A percentile compares a stretch with the other conserved stretches of the same genome.
Conservation (phyloP, 176 grass and related monocot species). For the Urochloa ruziziensis region DNA sequence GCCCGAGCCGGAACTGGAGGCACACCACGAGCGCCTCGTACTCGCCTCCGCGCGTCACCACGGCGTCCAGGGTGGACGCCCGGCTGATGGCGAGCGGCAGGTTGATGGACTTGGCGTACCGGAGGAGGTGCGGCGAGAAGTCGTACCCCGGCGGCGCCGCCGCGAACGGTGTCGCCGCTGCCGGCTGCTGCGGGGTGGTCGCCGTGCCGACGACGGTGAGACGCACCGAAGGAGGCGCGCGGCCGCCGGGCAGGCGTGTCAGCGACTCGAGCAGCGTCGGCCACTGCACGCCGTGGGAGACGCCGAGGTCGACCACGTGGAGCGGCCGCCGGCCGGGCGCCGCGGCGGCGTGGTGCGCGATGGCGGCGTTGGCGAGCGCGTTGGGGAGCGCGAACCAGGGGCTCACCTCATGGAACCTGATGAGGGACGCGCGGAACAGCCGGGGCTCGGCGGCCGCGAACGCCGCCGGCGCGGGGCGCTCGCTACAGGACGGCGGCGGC, state of each 20-base stretch:
- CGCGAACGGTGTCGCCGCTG: constrained; percentile 67
- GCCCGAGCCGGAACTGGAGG: constrained; percentile 74
- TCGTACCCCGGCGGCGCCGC: constrained; percentile 59
- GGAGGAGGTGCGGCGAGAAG: constrained; percentile 79
- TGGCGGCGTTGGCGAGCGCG: constrained; percentile 81
- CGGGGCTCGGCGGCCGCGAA: constrained; percentile 55
- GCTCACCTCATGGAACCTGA: constrained; percentile 94
- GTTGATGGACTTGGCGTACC: constrained; percentile 83
- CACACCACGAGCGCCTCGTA: constrained; percentile 68
- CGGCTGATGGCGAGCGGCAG: constrained; percentile 63
- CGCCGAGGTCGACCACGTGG: constrained; percentile 85
- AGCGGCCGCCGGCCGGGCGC: constrained; percentile 21
- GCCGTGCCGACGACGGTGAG: constrained; percentile 42
- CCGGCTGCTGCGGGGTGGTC: neutral
- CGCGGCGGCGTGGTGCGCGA: constrained; percentile 37
- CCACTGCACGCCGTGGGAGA: constrained; percentile 98
- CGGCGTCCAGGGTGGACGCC: constrained; percentile 8
- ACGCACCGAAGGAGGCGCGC: constrained; percentile 48
- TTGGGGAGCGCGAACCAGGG: constrained; percentile 94
- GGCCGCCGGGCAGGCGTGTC: constrained; percentile 41
- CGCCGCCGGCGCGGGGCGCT: constrained; percentile 28
- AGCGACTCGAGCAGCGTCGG: constrained; percentile 94
- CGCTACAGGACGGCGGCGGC: no score
- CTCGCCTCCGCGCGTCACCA: no score
- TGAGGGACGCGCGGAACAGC: constrained; percentile 73